Conservation (phyloP, 139 green algal genomes). For the Chlorella sorokiniana region DNA sequence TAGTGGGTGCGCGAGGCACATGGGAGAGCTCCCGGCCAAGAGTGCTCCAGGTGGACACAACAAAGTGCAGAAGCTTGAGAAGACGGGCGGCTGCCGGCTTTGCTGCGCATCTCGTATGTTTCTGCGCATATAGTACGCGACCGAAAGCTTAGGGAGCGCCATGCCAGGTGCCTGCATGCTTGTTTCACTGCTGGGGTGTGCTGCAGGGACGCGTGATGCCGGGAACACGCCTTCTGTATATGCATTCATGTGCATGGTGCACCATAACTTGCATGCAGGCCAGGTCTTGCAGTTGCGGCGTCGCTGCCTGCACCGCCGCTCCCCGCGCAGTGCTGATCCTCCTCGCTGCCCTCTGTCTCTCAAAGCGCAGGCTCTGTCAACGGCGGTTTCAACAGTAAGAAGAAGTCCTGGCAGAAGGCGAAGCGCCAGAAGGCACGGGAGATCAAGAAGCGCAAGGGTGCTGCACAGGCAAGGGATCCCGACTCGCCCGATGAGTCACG, state of each 20-base stretch:
- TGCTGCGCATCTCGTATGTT: too few relatives aligned
- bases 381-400: slow-evolving; percentile 31
- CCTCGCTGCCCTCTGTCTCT: not conserved
- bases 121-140: not conserved
- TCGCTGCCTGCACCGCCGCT: not conserved
- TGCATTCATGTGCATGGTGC: not conserved
- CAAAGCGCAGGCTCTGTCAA: slow-evolving; percentile 30
- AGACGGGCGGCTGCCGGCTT: too few relatives aligned
- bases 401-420: slow-evolving; percentile 31
- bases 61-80: too few relatives aligned
- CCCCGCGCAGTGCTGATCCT: not conserved
- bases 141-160: not conserved
- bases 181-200: not conserved
- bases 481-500: not conserved
- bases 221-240: too few relatives aligned
- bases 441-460: slow-evolving; percentile 32
- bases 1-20: too few relatives aligned
- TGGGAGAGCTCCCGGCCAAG: too few relatives aligned
- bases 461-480: not conserved
- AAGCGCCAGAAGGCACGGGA: slow-evolving; percentile 37
- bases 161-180: slow-evolving; percentile 8
- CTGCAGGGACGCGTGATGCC: not conserved
- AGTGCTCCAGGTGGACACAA: too few relatives aligned
- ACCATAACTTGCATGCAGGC: not conserved
- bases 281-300: not conserved